phyloP scores from a whole-genome alignment of 768 basidiomycete species.

The Melanogaster broomeanus region DNA sequence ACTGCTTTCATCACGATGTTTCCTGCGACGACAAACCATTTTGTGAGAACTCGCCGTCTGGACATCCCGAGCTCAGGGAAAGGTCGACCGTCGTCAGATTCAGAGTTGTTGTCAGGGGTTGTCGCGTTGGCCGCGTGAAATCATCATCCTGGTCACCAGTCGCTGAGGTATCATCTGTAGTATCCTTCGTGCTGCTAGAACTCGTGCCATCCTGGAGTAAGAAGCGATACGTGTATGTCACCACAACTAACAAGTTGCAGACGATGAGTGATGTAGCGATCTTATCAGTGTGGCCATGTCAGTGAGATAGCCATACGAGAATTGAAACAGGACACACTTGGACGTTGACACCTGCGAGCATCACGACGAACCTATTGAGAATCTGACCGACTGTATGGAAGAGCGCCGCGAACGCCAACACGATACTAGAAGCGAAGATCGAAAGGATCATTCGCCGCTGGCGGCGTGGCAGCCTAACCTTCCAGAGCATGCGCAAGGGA shows the following conservation, averaged over 20 bases:
- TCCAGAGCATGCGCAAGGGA: conserved; percentile 23
- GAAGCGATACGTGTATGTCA: conserved; percentile 18
- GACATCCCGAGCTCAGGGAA: neutral
- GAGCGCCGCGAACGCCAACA: conserved; percentile 15
- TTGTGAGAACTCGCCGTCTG: neutral
- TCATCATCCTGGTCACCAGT: conserved; percentile 18
- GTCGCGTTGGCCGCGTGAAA: conserved; percentile 8
- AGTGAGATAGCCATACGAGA: neutral
- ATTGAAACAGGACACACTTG: conserved; percentile 11
- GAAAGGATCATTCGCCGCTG: conserved; percentile 26
- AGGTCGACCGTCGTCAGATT: conserved; percentile 12
- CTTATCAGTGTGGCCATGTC: conserved; percentile 1
- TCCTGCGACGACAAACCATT: neutral
- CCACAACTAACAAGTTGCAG: conserved; percentile 25
- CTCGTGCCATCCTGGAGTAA: neutral
- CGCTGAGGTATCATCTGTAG: neutral
- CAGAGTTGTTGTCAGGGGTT: neutral
- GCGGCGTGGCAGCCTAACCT: conserved; percentile 16
- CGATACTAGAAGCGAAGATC: conserved; percentile 19
- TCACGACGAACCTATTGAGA: neutral
- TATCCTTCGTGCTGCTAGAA: neutral
- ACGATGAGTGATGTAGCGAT: conserved; percentile 17
- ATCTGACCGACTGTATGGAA: conserved; percentile 15
- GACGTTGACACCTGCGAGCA: conserved; percentile 13
- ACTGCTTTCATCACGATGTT: no score